Conservation (phyloP, 2,329 filamentous ascomycete species). For the Xylaria sp. region DNA sequence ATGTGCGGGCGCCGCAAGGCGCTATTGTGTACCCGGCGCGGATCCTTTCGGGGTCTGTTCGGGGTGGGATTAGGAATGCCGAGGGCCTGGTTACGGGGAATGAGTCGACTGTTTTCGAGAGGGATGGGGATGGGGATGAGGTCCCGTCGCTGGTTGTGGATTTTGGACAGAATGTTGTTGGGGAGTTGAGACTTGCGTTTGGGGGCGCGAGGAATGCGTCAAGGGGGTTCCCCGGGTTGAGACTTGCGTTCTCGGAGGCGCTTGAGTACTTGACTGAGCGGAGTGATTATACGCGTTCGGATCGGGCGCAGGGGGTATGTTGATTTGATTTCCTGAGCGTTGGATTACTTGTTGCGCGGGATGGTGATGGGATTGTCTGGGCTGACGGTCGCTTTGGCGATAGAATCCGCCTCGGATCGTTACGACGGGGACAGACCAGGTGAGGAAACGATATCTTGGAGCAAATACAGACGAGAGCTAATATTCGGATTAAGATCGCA, state of each 20-base stretch:
- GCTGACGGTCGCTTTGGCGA: not conserved
- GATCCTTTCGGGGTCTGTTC: constrained; percentile 32
- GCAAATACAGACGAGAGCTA: not conserved
- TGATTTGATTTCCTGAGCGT: not conserved
- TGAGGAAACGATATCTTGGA: constrained; percentile 19
- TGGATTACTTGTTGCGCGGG: not conserved
- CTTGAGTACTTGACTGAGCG: constrained; percentile 39
- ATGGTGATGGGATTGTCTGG: not conserved
- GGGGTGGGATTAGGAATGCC: constrained; percentile 37
- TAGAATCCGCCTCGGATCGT: constrained; percentile 31
- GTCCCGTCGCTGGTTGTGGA: constrained; percentile 42
- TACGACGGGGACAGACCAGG: constrained; percentile 45
- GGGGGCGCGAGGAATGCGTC: constrained; percentile 30
- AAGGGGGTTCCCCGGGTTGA: constrained; percentile 37
- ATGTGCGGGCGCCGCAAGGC: constrained; percentile 36
- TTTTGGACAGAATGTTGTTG: constrained; percentile 45
- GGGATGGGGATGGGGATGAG: constrained; percentile 16
- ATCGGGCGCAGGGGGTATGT: constrained; percentile 34
- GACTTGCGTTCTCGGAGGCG: constrained; percentile 46
- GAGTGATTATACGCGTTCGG: constrained; percentile 46
- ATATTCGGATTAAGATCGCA: constrained; percentile 35
- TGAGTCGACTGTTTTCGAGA: constrained; percentile 32
- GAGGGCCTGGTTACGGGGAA: constrained; percentile 28
- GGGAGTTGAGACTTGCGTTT: constrained; percentile 40
- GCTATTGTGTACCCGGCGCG: constrained; percentile 31